A percentile compares a stretch with the other conserved stretches of the same genome.
Conservation (phyloP, 225 moss, liverwort and hornwort species). For the Takakia lepidozioides region DNA sequence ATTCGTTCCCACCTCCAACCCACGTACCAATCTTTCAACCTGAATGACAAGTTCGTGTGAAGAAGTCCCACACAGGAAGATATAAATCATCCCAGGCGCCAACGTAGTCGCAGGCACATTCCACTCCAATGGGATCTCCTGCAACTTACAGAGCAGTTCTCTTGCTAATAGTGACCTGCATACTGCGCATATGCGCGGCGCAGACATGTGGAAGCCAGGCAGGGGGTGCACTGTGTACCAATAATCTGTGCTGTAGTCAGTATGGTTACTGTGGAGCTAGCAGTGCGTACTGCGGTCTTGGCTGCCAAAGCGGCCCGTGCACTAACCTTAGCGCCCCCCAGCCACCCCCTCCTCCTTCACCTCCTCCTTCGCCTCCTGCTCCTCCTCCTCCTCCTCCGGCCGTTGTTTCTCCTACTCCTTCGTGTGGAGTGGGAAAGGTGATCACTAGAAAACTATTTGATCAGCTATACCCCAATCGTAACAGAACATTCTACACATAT, state of each 20-base stretch:
- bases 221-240: neutral
- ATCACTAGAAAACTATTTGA: slow-evolving; percentile 41
- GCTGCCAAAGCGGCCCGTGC: slow-evolving; percentile 5
- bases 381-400: slow-evolving; percentile 44
- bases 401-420: slow-evolving; percentile 18
- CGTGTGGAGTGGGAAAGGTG: slow-evolving; percentile 38
- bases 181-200: too few relatives aligned
- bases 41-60: too few relatives aligned
- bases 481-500: slow-evolving; percentile 71
- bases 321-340: neutral
- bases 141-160: too few relatives aligned
- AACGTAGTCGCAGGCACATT: too few relatives aligned
- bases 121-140: too few relatives aligned
- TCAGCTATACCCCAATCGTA: slow-evolving; percentile 47
- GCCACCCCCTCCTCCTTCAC: neutral
- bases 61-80: too few relatives aligned
- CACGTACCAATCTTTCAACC: too few relatives aligned
- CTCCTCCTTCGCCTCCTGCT: slow-evolving; percentile 11
- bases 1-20: too few relatives aligned
- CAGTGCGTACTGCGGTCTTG: slow-evolving; percentile 4
- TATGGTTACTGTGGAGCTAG: slow-evolving; percentile 8
- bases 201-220: too few relatives aligned
- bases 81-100: too few relatives aligned
- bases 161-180: too few relatives aligned
- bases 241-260: slow-evolving; percentile 7